These are phyloP conservation scores for Populus alba DNA, from an alignment of 345 rosid species.

Conservation along the genomic window DNA sequence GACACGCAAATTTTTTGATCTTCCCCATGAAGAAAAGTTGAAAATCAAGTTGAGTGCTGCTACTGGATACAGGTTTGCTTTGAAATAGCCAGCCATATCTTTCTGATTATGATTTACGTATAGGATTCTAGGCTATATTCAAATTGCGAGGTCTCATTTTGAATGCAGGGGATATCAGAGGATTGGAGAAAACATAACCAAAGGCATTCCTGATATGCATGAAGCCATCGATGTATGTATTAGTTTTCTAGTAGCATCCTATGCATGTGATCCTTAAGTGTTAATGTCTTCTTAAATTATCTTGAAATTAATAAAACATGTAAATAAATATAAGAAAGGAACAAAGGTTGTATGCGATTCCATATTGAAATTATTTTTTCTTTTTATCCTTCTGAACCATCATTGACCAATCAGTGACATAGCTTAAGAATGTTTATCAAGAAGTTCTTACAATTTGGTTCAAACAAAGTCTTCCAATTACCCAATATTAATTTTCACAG, in stretches of 20 bases:
- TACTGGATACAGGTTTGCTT: constrained; percentile 68
- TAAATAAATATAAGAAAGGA: neutral
- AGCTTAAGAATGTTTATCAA: neutral
- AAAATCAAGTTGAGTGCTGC: constrained; percentile 70
- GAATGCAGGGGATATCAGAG: constrained; percentile 81
- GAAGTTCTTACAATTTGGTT: neutral
- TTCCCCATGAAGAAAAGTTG: constrained; percentile 59
- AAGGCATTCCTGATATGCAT: constrained; percentile 71
- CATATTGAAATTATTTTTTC: neutral
- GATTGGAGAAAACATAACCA: constrained; percentile 74
- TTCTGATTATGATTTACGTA: neutral
- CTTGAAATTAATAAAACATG: neutral
- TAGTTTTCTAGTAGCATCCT: neutral
- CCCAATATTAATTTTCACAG: neutral
- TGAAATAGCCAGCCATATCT: neutral
- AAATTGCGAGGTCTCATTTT: constrained; percentile 5
- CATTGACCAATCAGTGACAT: neutral
- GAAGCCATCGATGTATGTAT: constrained; percentile 82
- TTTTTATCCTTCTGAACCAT: neutral
- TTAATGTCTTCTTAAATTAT: neutral
- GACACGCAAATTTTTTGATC: constrained; percentile 52
- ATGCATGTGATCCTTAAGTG: neutral
- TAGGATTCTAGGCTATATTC: neutral
- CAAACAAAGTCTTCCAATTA: neutral
- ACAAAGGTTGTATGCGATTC: neutral